A percentile compares a stretch with the other conserved stretches of the same genome.
phyloP scores from a whole-genome alignment of 306 rosid species.

The Acmispon strigosus region DNA sequence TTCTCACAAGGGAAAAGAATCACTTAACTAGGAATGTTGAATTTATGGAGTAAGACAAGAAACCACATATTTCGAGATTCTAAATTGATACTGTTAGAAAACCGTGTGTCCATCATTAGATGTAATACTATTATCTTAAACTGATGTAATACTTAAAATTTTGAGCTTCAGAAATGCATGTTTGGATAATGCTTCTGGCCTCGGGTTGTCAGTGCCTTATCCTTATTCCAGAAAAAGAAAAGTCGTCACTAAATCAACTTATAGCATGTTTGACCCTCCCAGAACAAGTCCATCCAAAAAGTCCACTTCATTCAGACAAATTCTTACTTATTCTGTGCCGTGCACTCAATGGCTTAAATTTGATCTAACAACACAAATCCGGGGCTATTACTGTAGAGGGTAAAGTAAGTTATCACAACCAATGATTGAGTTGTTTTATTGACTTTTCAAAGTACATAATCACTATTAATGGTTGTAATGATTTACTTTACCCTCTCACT shows the following conservation, averaged over 20 bases:
- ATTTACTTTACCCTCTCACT: too few species aligned
- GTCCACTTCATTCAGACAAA: background rate
- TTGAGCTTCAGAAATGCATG: too few species aligned
- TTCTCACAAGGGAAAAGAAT: background rate
- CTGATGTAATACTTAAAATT: background rate
- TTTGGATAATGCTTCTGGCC: too few species aligned
- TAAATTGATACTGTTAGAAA: background rate
- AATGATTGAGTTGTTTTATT: too few species aligned
- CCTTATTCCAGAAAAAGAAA: too few species aligned
- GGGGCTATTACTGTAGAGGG: too few species aligned
- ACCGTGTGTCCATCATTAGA: background rate
- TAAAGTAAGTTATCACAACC: too few species aligned
- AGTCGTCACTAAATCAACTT: background rate
- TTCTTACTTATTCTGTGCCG: background rate
- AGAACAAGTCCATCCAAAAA: background rate
- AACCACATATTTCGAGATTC: background rate
- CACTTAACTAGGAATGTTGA: background rate
- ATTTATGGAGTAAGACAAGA: background rate
- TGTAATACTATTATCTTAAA: background rate
- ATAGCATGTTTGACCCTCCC: background rate
- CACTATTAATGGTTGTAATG: too few species aligned
- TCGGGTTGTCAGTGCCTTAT: too few species aligned
- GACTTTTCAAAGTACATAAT: too few species aligned
- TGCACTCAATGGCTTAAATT: background rate
- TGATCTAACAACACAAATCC: background rate